These are phyloP conservation scores for Tricholoma matsutake DNA, from an alignment of 768 basidiomycete genomes.

Conservation along the genomic window DNA sequence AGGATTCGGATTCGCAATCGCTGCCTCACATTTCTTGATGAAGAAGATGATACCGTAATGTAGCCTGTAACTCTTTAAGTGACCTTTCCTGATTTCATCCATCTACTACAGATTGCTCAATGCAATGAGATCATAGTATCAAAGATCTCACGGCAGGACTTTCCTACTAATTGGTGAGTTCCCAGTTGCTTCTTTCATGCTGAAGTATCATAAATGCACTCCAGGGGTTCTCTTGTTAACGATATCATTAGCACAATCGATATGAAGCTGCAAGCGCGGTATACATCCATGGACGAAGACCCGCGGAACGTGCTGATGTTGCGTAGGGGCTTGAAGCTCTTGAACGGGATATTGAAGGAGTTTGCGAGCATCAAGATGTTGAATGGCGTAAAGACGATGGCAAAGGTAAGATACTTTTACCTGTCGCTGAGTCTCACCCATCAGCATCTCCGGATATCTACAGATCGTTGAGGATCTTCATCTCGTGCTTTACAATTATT, in stretches of 20 bases:
- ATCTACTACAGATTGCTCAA: conserved; percentile 58
- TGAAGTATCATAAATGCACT: background rate
- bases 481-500: conserved; percentile 55
- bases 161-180: conserved; percentile 65
- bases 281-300: conserved; percentile 39
- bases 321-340: conserved; percentile 57
- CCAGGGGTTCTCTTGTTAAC: conserved; percentile 59
- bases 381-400: conserved; percentile 64
- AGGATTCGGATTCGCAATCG: conserved; percentile 61
- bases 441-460: background rate
- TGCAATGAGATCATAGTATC: conserved; percentile 73
- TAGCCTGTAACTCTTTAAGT: conserved; percentile 1
- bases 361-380: conserved; percentile 69
- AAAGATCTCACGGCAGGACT: conserved; percentile 79
- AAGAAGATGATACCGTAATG: conserved; percentile 71
- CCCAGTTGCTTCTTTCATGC: background rate
- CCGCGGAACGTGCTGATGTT: conserved; percentile 46
- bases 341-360: conserved; percentile 70
- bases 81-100: conserved; percentile 7
- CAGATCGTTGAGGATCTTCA: conserved; percentile 58
- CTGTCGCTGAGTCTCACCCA: background rate
- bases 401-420: conserved; percentile 40
- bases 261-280: conserved; percentile 47
- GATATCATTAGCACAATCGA: conserved; percentile 57
- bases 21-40: conserved; percentile 66